Conservation (phyloP, 352 stramenopile species). For the Phytophthora lateralis region DNA sequence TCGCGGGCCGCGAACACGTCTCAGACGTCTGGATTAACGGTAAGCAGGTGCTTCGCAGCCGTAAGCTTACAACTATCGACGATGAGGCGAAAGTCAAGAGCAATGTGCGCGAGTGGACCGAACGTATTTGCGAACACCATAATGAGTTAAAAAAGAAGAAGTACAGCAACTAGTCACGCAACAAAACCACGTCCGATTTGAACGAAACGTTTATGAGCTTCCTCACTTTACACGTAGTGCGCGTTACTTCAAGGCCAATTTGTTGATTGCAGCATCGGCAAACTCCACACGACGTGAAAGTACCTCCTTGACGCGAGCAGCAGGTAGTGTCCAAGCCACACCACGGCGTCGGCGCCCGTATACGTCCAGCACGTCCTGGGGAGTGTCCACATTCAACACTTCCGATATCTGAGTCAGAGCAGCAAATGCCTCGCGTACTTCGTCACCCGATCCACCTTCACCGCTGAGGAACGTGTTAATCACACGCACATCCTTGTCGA, state of each 20-base stretch:
- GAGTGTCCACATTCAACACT: conserved; percentile 77
- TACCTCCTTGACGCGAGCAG: conserved; percentile 73
- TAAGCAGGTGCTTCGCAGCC: conserved; percentile 64
- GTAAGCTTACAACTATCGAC: conserved; percentile 62
- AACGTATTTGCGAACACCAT: conserved; percentile 39
- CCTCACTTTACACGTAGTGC: neutral
- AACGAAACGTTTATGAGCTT: conserved; percentile 3
- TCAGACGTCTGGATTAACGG: conserved; percentile 89
- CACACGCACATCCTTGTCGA: conserved; percentile 87
- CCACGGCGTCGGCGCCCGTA: conserved; percentile 67
- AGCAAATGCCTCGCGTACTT: conserved; percentile 65
- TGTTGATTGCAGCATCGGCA: conserved; percentile 63
- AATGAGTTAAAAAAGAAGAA: conserved; percentile 9
- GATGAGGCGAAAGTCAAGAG: conserved; percentile 58
- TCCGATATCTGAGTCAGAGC: conserved; percentile 66
- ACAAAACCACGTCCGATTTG: neutral
- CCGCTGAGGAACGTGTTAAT: conserved; percentile 65
- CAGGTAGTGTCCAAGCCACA: conserved; percentile 71
- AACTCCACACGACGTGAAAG: conserved; percentile 85
- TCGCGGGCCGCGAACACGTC: conserved; percentile 77
- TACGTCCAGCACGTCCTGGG: conserved; percentile 78
- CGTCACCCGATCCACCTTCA: conserved; percentile 46
- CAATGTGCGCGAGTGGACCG: conserved; percentile 60
- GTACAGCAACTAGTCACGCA: neutral
- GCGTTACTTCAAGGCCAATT: conserved; percentile 52